Evolutionary conservation across 495 filamentous ascomycete genomes (phyloP).

Genomic region (Aspergillus sclerotiicarbonarius): DNA sequence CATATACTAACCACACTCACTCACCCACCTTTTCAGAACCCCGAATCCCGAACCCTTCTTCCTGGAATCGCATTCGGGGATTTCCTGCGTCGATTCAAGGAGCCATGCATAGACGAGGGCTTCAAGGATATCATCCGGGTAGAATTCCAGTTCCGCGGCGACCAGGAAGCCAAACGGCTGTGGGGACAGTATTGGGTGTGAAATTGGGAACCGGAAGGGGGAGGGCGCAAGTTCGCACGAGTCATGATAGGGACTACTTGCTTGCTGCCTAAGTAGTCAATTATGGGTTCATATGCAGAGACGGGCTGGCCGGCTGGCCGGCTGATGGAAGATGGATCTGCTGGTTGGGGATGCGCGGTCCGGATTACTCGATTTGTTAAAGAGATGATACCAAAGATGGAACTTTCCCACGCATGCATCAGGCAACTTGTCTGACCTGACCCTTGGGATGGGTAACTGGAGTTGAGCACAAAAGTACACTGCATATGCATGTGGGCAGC

Average conservation of each 20-base stretch:
- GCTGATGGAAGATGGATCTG: not conserved
- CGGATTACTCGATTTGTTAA: not conserved
- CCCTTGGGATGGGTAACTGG: not conserved
- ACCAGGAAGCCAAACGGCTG: slow-evolving; percentile 51
- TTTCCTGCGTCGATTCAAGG: slow-evolving; percentile 66
- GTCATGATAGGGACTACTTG: too few species aligned
- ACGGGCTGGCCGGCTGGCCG: not conserved
- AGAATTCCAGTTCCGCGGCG: slow-evolving; percentile 65
- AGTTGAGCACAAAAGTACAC: not conserved
- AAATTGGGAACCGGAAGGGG: not conserved
- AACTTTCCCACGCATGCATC: not conserved
- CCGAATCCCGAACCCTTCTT: slow-evolving; percentile 70
- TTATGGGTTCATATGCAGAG: not conserved
- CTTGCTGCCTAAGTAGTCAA: too few species aligned
- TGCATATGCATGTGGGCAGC: slow-evolving; percentile 2
- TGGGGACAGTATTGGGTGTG: slow-evolving; percentile 72
- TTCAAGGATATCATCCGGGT: slow-evolving; percentile 75
- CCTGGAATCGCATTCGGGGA: slow-evolving; percentile 77
- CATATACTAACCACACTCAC: not conserved
- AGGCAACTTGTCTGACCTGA: not conserved
- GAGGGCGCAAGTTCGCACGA: too few species aligned
- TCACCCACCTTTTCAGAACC: slow-evolving; percentile 57
- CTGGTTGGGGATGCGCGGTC: not conserved
- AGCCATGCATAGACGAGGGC: slow-evolving; percentile 72
- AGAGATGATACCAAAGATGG: not conserved